Conservation (phyloP, 1,284 basidiomycete species). For the Anthracocystis walkeri region DNA sequence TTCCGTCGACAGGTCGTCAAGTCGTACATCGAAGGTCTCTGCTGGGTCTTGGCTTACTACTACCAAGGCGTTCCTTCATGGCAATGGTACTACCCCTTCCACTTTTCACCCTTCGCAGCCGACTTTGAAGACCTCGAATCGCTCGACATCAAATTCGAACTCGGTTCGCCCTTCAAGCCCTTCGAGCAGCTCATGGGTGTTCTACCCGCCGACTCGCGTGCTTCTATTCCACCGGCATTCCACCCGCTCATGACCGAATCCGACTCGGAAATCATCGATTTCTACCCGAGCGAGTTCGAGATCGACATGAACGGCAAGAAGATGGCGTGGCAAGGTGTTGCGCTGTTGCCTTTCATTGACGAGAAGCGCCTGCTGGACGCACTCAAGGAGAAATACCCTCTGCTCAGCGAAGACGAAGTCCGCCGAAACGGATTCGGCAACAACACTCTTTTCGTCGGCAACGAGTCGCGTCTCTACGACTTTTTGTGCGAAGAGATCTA, state of each 20-base stretch:
- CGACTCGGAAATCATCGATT: conserved; percentile 93
- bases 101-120: conserved; percentile 97
- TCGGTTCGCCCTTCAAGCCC: conserved; percentile 91
- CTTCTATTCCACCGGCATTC: conserved; percentile 87
- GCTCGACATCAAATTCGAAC: conserved; percentile 82
- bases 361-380: conserved; percentile 78
- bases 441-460: conserved; percentile 85
- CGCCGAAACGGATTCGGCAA: conserved; percentile 87
- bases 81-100: conserved; percentile 99
- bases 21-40: conserved; percentile 90
- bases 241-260: conserved; percentile 88
- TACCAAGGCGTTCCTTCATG: conserved; percentile 96
- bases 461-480: conserved; percentile 86
- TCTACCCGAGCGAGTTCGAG: conserved; percentile 91
- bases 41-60: conserved; percentile 97
- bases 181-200: conserved; percentile 99
- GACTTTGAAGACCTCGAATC: conserved; percentile 83
- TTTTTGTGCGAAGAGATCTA: conserved; percentile 84
- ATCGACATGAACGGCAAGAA: conserved; percentile 99
- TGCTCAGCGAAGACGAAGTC: conserved; percentile 84
- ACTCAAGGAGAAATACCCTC: conserved; percentile 80
- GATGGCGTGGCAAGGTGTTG: conserved; percentile 99
- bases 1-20: conserved; percentile 83
- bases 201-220: conserved; percentile 89
- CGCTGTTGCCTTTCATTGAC: conserved; percentile 95